Evolutionary conservation across 768 basidiomycete species (phyloP), one percentile per base, ranked within the genome.

Genomic region (Collybiopsis luxurians): DNA sequence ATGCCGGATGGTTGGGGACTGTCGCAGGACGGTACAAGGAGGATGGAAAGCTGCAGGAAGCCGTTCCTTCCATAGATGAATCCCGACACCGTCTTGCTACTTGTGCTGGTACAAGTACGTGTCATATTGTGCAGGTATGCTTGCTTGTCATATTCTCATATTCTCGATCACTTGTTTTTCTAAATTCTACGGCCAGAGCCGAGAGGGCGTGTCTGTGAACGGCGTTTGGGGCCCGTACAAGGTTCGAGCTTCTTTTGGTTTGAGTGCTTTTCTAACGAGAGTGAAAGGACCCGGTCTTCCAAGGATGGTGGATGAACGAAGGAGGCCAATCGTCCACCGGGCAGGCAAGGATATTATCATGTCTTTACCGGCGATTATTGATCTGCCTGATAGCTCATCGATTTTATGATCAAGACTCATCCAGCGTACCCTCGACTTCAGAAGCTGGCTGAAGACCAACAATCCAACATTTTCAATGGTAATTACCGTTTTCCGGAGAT

Each of bases 241-340:
- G 73, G 88, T 85, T 13, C 26, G 36, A 9, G 21, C 63, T 38
- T 27, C 9, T 28, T 2, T n/a, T 28, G 17, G 17, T 45, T 31
- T 62, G 60, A 5, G 40, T 23, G 5, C 60, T 40, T 30, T 19
- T 28, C 47, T 31, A 48, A 40, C 4, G 34, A 53, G 3, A 45
- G 6, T 71, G 64, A 61, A 91, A 51, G 84, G 88, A 98, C 66
- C 87, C 93, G 5, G 80, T 95, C 30, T 95, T 98, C 73, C 86
- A 86, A 42, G 93, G 88, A 17, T 95, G 92, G 89, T 99, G 96
- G 97, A 97, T 98, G 94, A 99, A 95, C 66, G 97, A 99, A 72
- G 97, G 96, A 38, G 97, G 97, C 2, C 97, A 99, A 72, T 97
- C 95, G 7, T 95, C 95, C 1, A 99, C 97, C 0, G 97, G 97